These are phyloP conservation scores for Podosphaera xanthii DNA, from an alignment of 2,329 filamentous ascomycete species.

Conservation along the genomic window DNA sequence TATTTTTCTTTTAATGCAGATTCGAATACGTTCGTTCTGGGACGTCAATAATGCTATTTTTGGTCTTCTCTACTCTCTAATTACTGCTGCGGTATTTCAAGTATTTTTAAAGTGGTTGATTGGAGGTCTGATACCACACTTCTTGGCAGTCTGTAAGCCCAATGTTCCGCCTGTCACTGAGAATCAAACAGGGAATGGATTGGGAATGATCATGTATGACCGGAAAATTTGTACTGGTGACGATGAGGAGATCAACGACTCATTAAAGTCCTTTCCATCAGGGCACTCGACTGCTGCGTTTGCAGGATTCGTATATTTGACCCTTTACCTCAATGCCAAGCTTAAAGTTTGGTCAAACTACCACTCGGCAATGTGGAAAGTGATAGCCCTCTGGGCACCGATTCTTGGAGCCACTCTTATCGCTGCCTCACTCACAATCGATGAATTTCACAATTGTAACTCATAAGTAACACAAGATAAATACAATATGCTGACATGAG, in stretches of 20 bases:
- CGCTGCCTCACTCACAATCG: constrained; percentile 45
- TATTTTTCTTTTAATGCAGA: constrained; percentile 41
- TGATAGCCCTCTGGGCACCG: constrained; percentile 39
- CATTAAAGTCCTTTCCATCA: constrained; percentile 47
- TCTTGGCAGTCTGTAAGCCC: constrained; percentile 47
- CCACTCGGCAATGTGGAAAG: constrained; percentile 53
- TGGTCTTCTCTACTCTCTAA: constrained; percentile 46
- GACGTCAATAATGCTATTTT: constrained; percentile 48
- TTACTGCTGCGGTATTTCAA: constrained; percentile 51
- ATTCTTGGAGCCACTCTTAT: constrained; percentile 46
- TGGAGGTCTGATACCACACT: constrained; percentile 49
- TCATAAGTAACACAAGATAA: neutral
- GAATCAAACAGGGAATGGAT: constrained; percentile 25
- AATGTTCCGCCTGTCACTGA: constrained; percentile 21
- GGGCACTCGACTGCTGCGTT: constrained; percentile 56
- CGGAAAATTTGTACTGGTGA: constrained; percentile 48
- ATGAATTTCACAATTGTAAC: constrained; percentile 44
- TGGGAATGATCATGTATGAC: constrained; percentile 41
- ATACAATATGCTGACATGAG: neutral
- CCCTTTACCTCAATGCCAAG: constrained; percentile 56
- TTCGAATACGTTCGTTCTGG: constrained; percentile 46
- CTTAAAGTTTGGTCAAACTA: constrained; percentile 54
- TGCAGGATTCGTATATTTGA: constrained; percentile 46
- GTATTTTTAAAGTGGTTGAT: constrained; percentile 58
- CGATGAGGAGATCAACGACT: constrained; percentile 38